Evolutionary conservation across 1,284 basidiomycete species (phyloP).

Genomic region (Cutaneotrichosporon cyanovorans): DNA sequence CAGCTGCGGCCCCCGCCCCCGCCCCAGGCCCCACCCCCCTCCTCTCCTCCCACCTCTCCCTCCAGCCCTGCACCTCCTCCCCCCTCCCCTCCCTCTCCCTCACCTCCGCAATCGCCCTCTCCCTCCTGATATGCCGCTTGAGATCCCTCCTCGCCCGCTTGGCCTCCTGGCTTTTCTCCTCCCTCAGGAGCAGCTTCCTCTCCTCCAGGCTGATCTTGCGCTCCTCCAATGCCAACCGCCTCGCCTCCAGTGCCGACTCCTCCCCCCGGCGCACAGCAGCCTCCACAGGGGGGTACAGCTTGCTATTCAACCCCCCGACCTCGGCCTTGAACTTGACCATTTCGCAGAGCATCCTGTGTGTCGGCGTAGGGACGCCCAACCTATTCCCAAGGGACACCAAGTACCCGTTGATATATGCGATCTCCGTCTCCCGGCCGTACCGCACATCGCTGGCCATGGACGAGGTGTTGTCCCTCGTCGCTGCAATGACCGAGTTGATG

Average conservation of each 20-base stretch:
- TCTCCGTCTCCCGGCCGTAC: slow-evolving; percentile 58
- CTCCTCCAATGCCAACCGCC: slow-evolving; percentile 4
- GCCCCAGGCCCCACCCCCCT: no score
- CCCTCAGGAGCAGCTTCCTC: slow-evolving; percentile 7
- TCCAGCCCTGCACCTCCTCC: neutral
- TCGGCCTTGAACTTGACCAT: slow-evolving; percentile 54
- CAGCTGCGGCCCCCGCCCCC: neutral
- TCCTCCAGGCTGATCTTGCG: slow-evolving; percentile 9
- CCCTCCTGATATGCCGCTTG: slow-evolving; percentile 2
- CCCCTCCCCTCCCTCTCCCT: no score
- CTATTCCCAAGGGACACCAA: slow-evolving; percentile 59
- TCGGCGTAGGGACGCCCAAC: slow-evolving; percentile 58
- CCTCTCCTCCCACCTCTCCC: neutral
- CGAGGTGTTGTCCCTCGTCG: slow-evolving; percentile 61
- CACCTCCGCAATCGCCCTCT: neutral
- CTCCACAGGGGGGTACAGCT: slow-evolving; percentile 1
- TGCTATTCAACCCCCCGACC: slow-evolving; percentile 16
- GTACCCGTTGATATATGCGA: slow-evolving; percentile 82
- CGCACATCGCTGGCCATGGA: slow-evolving; percentile 70
- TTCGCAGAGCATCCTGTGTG: slow-evolving; percentile 57
- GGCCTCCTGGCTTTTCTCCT: slow-evolving; percentile 1
- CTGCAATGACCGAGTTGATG: slow-evolving; percentile 52
- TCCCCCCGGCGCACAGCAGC: neutral
- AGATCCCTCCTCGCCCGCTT: slow-evolving; percentile 6
- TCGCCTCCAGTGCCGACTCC: neutral